Percentiles rank a stretch among this genome's conserved stretches.
Evolutionary conservation across 208 protist species (phyloP).

Genomic region (Trypanosoma melophagium): DNA sequence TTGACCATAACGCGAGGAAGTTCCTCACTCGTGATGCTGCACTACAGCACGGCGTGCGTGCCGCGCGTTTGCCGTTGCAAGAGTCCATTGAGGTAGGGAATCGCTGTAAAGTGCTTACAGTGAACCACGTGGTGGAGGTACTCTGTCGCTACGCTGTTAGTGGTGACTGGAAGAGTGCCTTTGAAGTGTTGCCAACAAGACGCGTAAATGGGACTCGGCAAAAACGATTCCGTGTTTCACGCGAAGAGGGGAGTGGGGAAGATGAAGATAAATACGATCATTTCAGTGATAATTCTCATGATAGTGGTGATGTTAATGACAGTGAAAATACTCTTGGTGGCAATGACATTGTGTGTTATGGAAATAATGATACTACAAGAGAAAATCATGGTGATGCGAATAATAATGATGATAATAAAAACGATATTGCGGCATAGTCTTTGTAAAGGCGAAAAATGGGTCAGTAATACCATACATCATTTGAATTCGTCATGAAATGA

Average conservation of each 20-base stretch:
- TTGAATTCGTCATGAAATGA: too few species aligned
- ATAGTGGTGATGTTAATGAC: not conserved
- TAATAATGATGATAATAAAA: too few species aligned
- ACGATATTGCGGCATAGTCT: too few species aligned
- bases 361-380: not conserved
- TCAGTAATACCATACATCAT: too few species aligned
- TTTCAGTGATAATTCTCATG: not conserved
- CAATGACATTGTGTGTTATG: not conserved
- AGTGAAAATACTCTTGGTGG: not conserved
- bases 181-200: constrained; percentile 76
- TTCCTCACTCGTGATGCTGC: constrained; percentile 62
- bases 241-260: not conserved
- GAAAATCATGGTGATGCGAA: not conserved
- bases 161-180: constrained; percentile 57
- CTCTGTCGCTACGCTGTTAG: constrained; percentile 54
- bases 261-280: not conserved
- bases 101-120: constrained; percentile 86
- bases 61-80: constrained; percentile 74
- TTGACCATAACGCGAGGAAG: constrained; percentile 88
- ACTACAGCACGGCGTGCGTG: constrained; percentile 57
- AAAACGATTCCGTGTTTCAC: constrained; percentile 22
- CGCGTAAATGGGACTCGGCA: constrained; percentile 42
- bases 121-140: constrained; percentile 86
- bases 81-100: constrained; percentile 83
- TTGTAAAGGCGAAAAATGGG: too few species aligned